A percentile compares a stretch with the other conserved stretches of the same genome.
Conservation (phyloP, 768 basidiomycete species). For the Pholiota molesta region DNA sequence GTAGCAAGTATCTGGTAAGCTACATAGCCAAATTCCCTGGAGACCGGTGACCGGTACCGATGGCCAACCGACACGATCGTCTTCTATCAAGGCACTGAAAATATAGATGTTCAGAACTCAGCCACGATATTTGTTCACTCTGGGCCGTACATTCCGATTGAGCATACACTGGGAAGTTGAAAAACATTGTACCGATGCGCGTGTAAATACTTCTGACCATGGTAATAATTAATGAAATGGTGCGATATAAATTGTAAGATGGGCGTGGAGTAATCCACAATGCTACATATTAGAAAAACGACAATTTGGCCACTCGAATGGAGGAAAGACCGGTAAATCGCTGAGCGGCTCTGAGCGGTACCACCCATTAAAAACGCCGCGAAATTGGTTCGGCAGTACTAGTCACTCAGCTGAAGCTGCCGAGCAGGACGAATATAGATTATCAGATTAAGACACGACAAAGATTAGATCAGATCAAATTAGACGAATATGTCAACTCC, state of each 20-base stretch:
- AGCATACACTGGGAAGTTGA: background rate
- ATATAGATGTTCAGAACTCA: background rate
- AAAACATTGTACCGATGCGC: background rate
- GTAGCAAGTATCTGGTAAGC: too few species aligned
- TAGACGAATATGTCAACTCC: background rate
- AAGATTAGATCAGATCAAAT: background rate
- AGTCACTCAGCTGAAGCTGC: background rate
- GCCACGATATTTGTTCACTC: background rate
- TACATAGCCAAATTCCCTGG: background rate
- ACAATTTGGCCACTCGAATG: background rate
- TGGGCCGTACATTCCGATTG: background rate
- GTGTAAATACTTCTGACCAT: background rate
- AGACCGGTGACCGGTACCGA: constrained; percentile 1
- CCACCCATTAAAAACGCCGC: background rate
- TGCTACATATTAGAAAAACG: background rate
- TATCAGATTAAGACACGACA: background rate
- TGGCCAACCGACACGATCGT: background rate
- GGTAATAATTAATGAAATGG: background rate
- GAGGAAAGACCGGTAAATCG: background rate
- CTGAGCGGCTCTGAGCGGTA: background rate
- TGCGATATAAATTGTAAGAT: background rate
- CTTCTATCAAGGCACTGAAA: background rate
- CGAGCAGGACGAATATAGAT: background rate
- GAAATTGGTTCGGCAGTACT: background rate
- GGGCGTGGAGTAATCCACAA: background rate